Base-by-base conservation (phyloP, 2,329 filamentous ascomycete species). In the Aspergillus ruber region DNA sequence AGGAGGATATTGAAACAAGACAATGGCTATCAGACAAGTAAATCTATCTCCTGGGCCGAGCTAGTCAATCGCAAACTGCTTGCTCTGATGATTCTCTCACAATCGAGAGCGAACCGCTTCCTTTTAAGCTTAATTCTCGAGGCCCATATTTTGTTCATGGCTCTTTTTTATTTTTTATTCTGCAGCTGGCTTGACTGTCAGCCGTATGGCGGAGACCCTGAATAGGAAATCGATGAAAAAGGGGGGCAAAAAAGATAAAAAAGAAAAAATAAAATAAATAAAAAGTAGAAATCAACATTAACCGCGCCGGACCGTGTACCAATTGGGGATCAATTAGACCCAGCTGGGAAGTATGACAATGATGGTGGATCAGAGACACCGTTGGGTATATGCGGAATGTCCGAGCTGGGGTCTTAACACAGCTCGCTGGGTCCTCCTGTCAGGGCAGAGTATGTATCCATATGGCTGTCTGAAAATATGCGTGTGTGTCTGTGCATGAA, bases 281-380 rank as follows among this genome's bases (percentile, higher is more conserved):
- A 29, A 4, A 20, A 39, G 23, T 29, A 38, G 8, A 41, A 46
- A 41, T 41, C 15, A 41, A 12, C 40, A 42, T 25, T 25, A 42
- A 50, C 42, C 50, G 62, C 59, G 57, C 54, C 50, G 53, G 58
- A 54, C 58, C 9, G 9, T 64, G 58, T 53, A 54, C 61, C 60
- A 62, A 64, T 64, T 27, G 32, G n/a, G 20, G 25, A 23, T 6
- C 20, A n/a, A 40, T 32, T 32, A 38, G 29, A 40, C 7, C 13
- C n/a, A 42, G 25, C 36, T 29, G 29, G 44, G 15, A 42, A 47
- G 20, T 32, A 47, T 32, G 23, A 41, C 39, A 33, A 41, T 12
- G 17, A 23, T 32, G 29, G 41, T 36, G 43, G 29, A 15, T 32
- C 35, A 40, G 18, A 17, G 39, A 17, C 17, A 39, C 36, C 36